Evolutionary conservation across 225 moss, liverwort and hornwort genomes (phyloP), one percentile per base, ranked within the genome.

Genomic region (Thuidium tamariscinum): DNA sequence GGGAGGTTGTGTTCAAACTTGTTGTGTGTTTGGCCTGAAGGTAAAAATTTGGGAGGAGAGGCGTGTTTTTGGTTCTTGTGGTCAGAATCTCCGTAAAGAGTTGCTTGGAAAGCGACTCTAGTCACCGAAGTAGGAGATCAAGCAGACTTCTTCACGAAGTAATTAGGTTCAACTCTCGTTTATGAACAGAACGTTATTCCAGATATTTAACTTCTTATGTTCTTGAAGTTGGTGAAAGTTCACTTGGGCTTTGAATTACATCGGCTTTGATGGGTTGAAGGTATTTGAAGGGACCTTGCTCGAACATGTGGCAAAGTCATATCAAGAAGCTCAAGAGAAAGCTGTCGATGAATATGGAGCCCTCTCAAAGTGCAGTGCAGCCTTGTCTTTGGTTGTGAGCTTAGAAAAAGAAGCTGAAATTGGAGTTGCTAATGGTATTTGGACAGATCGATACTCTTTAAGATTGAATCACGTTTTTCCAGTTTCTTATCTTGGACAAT

Each of bases 41-140:
- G 95, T 98, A 82, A 94, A 92, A 86, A 98, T 98, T 66, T 98
- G 97, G 97, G 97, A 98, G 90, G 96, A 98, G 89, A 94, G 97
- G 84, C 94, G 94, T 76, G 97, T 98, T 69, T 98, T 98, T 88
- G 97, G 97, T 86, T 95, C 97, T 32, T 93, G 96, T 85, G 96
- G 93, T 87, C 94, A 92, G 80, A 96, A 89, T 91, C 95, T 98
- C 57, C 96, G 97, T 30, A 96, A 98, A 85, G 97, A 98, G 80
- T 84, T 98, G 82, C 93, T 98, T 75, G 96, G 94, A 72, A 98
- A 96, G 84, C 88, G 90, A 64, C 87, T 85, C 44, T 81, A 90
- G 55, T 92, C 95, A 73, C 94, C 92, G 67, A 92, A 93, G 81
- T 91, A 87, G 80, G 94, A 94, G 39, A 88, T 89, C 75, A 95